Evolutionary conservation across 768 basidiomycete species (phyloP).

Genomic region (Pleurotus ostreatus): DNA sequence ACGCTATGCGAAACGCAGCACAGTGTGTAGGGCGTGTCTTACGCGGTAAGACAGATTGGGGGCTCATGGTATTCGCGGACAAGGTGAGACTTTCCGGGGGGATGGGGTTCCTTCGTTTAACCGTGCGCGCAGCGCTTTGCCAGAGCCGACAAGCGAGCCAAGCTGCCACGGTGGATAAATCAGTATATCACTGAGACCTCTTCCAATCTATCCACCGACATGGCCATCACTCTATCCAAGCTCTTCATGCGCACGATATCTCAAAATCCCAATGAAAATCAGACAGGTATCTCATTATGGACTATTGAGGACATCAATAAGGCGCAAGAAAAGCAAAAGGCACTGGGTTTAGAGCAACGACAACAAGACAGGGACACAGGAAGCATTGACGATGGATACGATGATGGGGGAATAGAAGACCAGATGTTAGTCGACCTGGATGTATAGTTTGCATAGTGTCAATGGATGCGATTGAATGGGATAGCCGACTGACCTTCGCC

Average conservation of each 20-base stretch:
- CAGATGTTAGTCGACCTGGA: conserved; percentile 54
- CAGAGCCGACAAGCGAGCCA: conserved; percentile 88
- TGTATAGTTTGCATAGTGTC: conserved; percentile 20
- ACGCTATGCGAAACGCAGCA: conserved; percentile 98
- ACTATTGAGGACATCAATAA: conserved; percentile 87
- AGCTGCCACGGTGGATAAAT: conserved; percentile 98
- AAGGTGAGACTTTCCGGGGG: conserved; percentile 53
- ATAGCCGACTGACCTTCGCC: no score
- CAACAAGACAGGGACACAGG: conserved; percentile 29
- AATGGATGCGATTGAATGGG: not conserved
- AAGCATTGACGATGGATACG: conserved; percentile 60
- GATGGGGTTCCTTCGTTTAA: not conserved
- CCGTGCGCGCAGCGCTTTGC: conserved; percentile 68
- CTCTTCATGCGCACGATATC: conserved; percentile 98
- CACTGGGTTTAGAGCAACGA: conserved; percentile 49
- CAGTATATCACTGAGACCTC: conserved; percentile 99
- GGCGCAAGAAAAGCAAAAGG: conserved; percentile 79
- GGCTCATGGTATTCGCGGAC: conserved; percentile 98
- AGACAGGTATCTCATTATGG: conserved; percentile 94
- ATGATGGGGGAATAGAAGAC: conserved; percentile 66
- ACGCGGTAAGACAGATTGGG: conserved; percentile 99
- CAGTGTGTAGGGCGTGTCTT: conserved; percentile 98
- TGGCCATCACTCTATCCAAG: conserved; percentile 92
- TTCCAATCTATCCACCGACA: conserved; percentile 96
- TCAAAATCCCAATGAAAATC: conserved; percentile 94